Evolutionary conservation across 495 filamentous ascomycete species (phyloP), one percentile per base, ranked within the genome.

Genomic region (Neurospora sublineolata): DNA sequence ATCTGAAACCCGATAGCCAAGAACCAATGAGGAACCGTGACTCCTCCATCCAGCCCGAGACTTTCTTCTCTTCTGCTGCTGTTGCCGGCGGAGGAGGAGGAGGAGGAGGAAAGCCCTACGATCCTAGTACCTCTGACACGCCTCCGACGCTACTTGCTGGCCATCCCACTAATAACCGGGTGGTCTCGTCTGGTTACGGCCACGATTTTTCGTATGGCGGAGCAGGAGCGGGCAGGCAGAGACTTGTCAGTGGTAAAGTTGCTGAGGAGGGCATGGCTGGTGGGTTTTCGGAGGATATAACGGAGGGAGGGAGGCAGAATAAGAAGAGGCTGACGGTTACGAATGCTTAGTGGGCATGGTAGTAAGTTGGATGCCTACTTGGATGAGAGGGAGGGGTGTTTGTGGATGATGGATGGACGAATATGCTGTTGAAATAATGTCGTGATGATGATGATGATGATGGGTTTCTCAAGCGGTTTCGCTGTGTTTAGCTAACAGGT

Each of bases 241-340:
- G 93, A 69, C 89, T 93, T 75, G 93, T 94, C 11, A 95, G 92
- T 76, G 94, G 93, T 3, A 93, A 93, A 80, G 82, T 92, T 67
- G 94, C 89, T 2, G 94, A 97, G 80, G 94, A 97, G 80, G 94
- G 94, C 1, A 83, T 90, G 46, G 87, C 87, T 3, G 84, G 84
- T 36, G 44, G 67, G 14, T 64, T 64, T 58, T 58, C 46, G 20
- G 46, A 27, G 20, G 46, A 58, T 58, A 27, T 58, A 27, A 27
- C 16, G 8, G 23, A 37, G 41, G 27, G 16, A 36, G 41, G 11
- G 11, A 76, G 72, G 41, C 42, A 37, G 37, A 16, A n/a, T 27
- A 20, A 36, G 27, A 36, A 64, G 23, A 64, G 52, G 52, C 52
- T 64, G 52, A 33, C 52, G 6, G 27, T 33, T 64, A 64, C 52